phyloP scores from a whole-genome alignment of 768 basidiomycete species.

The Phlebiopsis gigantea region DNA sequence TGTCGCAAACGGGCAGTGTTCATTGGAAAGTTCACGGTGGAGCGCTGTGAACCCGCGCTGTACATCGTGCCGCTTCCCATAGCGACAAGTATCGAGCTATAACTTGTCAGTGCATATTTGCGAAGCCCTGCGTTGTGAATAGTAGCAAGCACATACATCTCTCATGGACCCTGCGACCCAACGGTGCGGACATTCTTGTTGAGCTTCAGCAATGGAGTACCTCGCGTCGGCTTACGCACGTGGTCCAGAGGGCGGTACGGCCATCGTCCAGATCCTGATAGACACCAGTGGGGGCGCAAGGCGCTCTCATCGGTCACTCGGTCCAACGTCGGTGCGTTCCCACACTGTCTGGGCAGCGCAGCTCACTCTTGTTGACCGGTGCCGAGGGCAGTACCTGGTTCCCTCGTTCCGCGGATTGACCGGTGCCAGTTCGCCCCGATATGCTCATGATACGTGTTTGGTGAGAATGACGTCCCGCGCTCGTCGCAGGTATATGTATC shows the following conservation, averaged over 20 bases:
- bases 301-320: slow-evolving; percentile 6
- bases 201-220: too few relatives aligned
- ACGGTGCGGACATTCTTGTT: too few relatives aligned
- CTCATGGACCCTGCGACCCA: too few relatives aligned
- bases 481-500: neutral
- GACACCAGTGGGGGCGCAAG: neutral
- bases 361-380: neutral
- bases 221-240: too few relatives aligned
- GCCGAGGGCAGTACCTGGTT: neutral
- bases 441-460: neutral
- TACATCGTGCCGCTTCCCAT: neutral
- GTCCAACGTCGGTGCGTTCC: neutral
- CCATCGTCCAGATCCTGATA: neutral
- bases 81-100: neutral
- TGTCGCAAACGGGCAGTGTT: neutral
- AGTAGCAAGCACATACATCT: too few relatives aligned
- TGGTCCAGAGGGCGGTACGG: too few relatives aligned
- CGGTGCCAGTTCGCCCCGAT: neutral
- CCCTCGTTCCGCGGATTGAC: slow-evolving; percentile 1
- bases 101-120: too few relatives aligned
- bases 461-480: slow-evolving; percentile 4
- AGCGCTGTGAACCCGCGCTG: neutral
- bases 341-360: slow-evolving; percentile 4
- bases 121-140: too few relatives aligned
- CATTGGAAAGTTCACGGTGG: neutral